Conservation (phyloP, 306 rosid genomes). For the Cicer judaicum region DNA sequence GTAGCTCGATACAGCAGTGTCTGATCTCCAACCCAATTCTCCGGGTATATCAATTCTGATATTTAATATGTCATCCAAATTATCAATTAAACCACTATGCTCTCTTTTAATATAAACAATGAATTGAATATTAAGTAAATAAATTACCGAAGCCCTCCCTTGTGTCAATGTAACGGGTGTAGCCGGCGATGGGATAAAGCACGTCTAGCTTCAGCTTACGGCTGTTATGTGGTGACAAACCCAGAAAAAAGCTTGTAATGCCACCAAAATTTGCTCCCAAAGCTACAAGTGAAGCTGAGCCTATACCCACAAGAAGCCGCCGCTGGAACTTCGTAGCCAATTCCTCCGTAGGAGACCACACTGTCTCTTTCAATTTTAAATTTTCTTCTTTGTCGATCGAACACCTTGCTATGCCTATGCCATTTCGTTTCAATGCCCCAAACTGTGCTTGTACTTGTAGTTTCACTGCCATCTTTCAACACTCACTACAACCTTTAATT, state of each 20-base stretch:
- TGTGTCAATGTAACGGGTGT: slow-evolving; percentile 75
- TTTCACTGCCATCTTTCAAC: slow-evolving; percentile 48
- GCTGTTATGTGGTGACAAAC: slow-evolving; percentile 69
- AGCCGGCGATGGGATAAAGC: slow-evolving; percentile 77
- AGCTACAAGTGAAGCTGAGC: slow-evolving; percentile 82
- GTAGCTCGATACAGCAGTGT: slow-evolving; percentile 77
- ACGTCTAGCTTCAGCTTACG: slow-evolving; percentile 73
- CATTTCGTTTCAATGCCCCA: slow-evolving; percentile 47
- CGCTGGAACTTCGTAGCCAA: slow-evolving; percentile 63
- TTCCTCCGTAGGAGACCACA: slow-evolving; percentile 15
- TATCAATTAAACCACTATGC: neutral
- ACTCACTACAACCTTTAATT: neutral
- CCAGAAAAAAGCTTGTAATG: slow-evolving; percentile 72
- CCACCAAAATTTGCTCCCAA: slow-evolving; percentile 87
- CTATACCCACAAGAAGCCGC: slow-evolving; percentile 67
- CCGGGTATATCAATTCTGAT: slow-evolving; percentile 87
- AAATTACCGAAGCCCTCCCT: slow-evolving; percentile 77
- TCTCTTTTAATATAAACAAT: neutral
- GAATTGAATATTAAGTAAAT: slow-evolving; percentile 10
- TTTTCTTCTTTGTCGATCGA: slow-evolving; percentile 39
- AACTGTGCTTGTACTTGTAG: slow-evolving; percentile 31
- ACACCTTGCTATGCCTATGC: slow-evolving; percentile 39
- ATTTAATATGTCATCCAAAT: neutral
- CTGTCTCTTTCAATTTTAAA: slow-evolving; percentile 48
- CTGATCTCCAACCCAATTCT: slow-evolving; percentile 92